phyloP scores from a whole-genome alignment of 73 alveolate genomes.

The Tetrahymena borealis region DNA sequence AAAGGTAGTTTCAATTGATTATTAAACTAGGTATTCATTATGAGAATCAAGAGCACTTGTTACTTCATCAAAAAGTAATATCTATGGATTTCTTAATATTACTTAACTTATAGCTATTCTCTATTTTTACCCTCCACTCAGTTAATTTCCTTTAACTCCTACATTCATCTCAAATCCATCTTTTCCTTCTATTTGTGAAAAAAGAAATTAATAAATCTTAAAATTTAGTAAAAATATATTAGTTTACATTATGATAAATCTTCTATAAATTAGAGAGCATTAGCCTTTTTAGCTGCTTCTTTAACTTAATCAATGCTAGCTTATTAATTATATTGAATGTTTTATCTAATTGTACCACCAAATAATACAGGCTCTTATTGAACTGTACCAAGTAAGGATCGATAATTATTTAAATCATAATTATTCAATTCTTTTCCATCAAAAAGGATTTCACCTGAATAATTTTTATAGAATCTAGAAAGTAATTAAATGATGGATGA shows the following conservation, averaged over 20 bases:
- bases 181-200: constrained; percentile 4
- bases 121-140: constrained; percentile 75
- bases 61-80: constrained; percentile 72
- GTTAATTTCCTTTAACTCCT: constrained; percentile 44
- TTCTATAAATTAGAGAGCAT: constrained; percentile 57
- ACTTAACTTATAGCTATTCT: constrained; percentile 73
- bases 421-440: constrained; percentile 70
- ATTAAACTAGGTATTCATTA: constrained; percentile 46
- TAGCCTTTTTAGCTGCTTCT: constrained; percentile 62
- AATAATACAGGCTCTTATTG: constrained; percentile 70
- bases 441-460: constrained; percentile 56
- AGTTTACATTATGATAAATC: neutral
- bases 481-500: constrained; percentile 62
- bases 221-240: constrained; percentile 17
- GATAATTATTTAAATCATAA: constrained; percentile 51
- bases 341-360: constrained; percentile 49
- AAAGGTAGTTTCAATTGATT: constrained; percentile 49
- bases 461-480: constrained; percentile 65
- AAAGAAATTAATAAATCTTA: constrained; percentile 8
- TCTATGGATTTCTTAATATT: constrained; percentile 53
- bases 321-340: constrained; percentile 52
- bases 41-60: constrained; percentile 71
- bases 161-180: constrained; percentile 30
- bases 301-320: constrained; percentile 10
- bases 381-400: constrained; percentile 62